Base-by-base conservation (phyloP, 805 yeast species). In the Saturnispora gosingensis region DNA sequence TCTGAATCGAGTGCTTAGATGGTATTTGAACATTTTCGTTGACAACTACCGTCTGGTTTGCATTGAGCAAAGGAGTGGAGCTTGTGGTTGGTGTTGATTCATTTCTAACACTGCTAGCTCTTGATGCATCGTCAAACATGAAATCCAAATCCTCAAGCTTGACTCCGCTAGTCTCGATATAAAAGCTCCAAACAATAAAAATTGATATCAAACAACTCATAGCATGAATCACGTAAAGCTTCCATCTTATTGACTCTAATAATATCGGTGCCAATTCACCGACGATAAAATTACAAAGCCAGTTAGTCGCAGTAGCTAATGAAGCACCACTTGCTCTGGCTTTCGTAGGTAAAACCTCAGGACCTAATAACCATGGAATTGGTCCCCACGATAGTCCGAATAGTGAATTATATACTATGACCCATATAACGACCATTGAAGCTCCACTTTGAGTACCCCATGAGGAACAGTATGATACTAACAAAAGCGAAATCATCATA, bases 331-430 rank as follows among this genome's bases (percentile, higher is more conserved):
- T 85, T 3, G 96, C 88, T 50, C 97, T 77, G 10, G 88, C 88
- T 18, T 83, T 74, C 56, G 86, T 77, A 0, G 97, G 97, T 50
- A 89, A 76, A 46, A 90, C 88, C 68, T 88, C 96, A 58, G 90
- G 88, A 1, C 59, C 69, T 65, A 84, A 81, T 42, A 84, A 68
- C 97, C 97, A 88, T 11, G 95, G 95, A 50, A 89, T 82, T 3
- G 96, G 96, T 9, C 97, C 97, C 95, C 96, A 90, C 50, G 91
- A 82, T 61, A 80, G 81, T 16, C 96, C 97, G 68, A 89, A 89
- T 3, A 82, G 81, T 1, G 95, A 86, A 61, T 88, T 89, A 71
- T 82, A 87, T 15, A 87, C 68, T 50, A 89, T 76, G 16, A 89
- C 96, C 60, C 85, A 80, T 2, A 78, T 61, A 2, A 88, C 96